Percentiles rank a stretch among this genome's conserved stretches.
phyloP scores from a whole-genome alignment of 2,329 filamentous ascomycete genomes.

The Exserohilum rostratum region DNA sequence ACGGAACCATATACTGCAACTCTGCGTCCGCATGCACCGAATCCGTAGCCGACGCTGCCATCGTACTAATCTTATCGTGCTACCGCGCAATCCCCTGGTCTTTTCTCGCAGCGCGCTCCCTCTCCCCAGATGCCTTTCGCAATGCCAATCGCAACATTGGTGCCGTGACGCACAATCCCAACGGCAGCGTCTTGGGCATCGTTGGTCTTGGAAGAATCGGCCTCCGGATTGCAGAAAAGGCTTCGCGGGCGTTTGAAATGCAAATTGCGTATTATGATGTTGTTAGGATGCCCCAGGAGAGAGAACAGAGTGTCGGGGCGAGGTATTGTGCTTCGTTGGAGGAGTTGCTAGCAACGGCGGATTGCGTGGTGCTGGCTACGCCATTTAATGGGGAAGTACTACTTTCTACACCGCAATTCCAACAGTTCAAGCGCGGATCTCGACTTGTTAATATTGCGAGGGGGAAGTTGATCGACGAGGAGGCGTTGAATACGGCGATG shows the following conservation, averaged over 20 bases:
- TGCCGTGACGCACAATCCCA: conserved; percentile 67
- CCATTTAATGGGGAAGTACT: conserved; percentile 60
- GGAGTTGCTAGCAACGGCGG: conserved; percentile 58
- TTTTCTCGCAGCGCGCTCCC: conserved; percentile 60
- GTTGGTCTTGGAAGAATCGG: conserved; percentile 70
- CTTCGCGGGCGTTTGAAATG: conserved; percentile 68
- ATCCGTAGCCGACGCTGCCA: conserved; percentile 73
- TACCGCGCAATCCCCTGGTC: conserved; percentile 74
- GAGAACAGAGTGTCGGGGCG: conserved; percentile 59
- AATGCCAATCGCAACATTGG: conserved; percentile 67
- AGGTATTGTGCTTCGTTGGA: conserved; percentile 60
- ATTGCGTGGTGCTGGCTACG: conserved; percentile 68
- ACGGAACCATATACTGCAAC: conserved; percentile 75
- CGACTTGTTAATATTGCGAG: conserved; percentile 71
- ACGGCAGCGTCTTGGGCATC: conserved; percentile 66
- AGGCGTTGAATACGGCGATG: conserved; percentile 65
- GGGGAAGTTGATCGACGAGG: conserved; percentile 69
- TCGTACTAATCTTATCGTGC: conserved; percentile 71
- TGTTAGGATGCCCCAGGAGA: conserved; percentile 52
- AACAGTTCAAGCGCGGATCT: conserved; percentile 60
- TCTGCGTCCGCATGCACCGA: conserved; percentile 72
- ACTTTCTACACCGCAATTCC: conserved; percentile 57
- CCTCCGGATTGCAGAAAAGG: conserved; percentile 62
- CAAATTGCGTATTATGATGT: conserved; percentile 68
- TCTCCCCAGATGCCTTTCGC: conserved; percentile 56